Evolutionary conservation across 2,329 filamentous ascomycete species (phyloP).

Genomic region (Parafenestella ontariensis): DNA sequence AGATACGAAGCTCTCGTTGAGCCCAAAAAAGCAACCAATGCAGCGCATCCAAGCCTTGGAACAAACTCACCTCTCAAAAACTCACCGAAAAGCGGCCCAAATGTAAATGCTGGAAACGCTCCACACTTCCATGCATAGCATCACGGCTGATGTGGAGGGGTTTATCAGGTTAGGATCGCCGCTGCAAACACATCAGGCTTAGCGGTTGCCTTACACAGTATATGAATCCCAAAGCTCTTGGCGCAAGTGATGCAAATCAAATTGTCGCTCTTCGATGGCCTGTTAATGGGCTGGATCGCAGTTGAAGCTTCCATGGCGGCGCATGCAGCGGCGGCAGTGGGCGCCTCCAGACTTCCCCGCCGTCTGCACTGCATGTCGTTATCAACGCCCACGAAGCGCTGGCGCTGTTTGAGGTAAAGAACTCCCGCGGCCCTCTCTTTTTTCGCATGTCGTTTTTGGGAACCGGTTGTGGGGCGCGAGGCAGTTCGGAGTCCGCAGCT

Average conservation of each 20-base stretch:
- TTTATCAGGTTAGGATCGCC: slow-evolving; percentile 27
- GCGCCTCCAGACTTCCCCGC: slow-evolving; percentile 20
- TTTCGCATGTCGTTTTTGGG: not conserved
- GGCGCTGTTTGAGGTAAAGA: slow-evolving; percentile 7
- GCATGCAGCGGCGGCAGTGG: slow-evolving; percentile 14
- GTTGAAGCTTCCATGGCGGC: slow-evolving; percentile 10
- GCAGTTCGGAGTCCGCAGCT: not conserved
- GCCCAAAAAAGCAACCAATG: slow-evolving; percentile 18
- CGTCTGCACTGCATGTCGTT: slow-evolving; percentile 11
- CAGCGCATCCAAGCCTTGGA: slow-evolving; percentile 8
- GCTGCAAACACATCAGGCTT: slow-evolving; percentile 26
- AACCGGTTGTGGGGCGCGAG: not conserved
- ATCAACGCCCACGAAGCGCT: slow-evolving; percentile 11
- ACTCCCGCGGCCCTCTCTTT: slow-evolving; percentile 3
- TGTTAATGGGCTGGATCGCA: slow-evolving; percentile 8
- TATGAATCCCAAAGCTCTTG: slow-evolving; percentile 37
- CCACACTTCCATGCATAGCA: slow-evolving; percentile 18
- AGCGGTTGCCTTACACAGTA: slow-evolving; percentile 41
- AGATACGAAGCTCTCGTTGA: slow-evolving; percentile 4
- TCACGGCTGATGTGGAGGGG: slow-evolving; percentile 27
- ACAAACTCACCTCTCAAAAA: slow-evolving; percentile 5
- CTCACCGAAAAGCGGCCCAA: slow-evolving; percentile 8
- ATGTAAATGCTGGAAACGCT: slow-evolving; percentile 10
- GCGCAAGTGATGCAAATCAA: slow-evolving; percentile 15
- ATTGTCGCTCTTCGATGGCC: slow-evolving; percentile 11